phyloP scores from a whole-genome alignment of 257 asterid species.

The Ballota nigra region DNA sequence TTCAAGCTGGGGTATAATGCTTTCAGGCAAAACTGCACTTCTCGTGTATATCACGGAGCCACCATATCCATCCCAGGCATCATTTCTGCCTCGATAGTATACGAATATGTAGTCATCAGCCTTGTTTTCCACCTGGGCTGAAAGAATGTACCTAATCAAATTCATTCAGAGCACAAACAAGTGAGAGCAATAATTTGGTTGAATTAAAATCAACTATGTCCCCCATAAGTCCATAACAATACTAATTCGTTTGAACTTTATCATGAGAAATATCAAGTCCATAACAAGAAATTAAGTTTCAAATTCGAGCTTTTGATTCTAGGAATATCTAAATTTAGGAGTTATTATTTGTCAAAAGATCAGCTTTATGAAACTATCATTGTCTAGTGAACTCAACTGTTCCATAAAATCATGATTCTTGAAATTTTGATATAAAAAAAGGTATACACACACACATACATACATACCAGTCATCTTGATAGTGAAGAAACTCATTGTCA shows the following conservation, averaged over 20 bases:
- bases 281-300: too few species aligned
- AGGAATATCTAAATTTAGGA: background rate
- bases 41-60: slow-evolving; percentile 92
- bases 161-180: background rate
- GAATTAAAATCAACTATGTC: background rate
- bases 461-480: slow-evolving; percentile 92
- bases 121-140: slow-evolving; percentile 64
- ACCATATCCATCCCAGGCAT: slow-evolving; percentile 98
- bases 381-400: background rate
- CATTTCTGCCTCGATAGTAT: slow-evolving; percentile 83
- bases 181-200: background rate
- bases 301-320: too few species aligned
- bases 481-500: slow-evolving; percentile 91
- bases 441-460: background rate
- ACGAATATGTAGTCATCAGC: slow-evolving; percentile 86
- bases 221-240: background rate
- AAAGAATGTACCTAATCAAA: slow-evolving; percentile 76
- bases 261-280: background rate
- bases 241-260: background rate
- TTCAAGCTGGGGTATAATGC: slow-evolving; percentile 71
- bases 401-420: background rate
- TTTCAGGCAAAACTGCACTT: slow-evolving; percentile 71
- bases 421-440: background rate
- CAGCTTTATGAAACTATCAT: background rate
- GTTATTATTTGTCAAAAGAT: background rate